Evolutionary conservation across 306 rosid genomes (phyloP).

Genomic region (Trichosanthes truncata): DNA sequence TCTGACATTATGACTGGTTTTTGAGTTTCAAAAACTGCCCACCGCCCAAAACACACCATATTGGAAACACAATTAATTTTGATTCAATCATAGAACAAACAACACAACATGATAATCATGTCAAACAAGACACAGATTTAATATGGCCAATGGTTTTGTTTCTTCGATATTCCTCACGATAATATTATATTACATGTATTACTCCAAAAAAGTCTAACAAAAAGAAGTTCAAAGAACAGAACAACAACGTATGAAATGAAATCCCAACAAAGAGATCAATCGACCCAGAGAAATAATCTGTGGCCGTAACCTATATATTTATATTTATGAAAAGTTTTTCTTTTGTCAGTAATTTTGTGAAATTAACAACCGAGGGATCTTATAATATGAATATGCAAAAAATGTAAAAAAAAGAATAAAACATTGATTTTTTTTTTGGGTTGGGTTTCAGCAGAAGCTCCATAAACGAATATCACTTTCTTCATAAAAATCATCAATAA

Average conservation of each 20-base stretch:
- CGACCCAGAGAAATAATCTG: not conserved
- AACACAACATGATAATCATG: not conserved
- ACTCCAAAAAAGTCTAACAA: not conserved
- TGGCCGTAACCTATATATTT: not conserved
- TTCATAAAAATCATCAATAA: conserved; percentile 49
- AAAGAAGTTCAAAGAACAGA: not conserved
- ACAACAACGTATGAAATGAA: not conserved
- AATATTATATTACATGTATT: not conserved
- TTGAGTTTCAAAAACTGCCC: not conserved
- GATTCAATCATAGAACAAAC: not conserved
- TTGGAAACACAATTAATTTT: not conserved
- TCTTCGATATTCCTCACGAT: not conserved
- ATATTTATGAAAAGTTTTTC: not conserved
- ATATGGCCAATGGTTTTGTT: not conserved
- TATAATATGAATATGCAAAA: not conserved
- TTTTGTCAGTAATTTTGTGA: not conserved
- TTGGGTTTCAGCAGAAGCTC: conserved; percentile 60
- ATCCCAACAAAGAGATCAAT: not conserved
- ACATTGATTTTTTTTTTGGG: not conserved
- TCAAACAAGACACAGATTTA: not conserved
- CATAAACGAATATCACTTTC: conserved; percentile 74
- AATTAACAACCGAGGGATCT: not conserved
- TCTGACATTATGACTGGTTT: not conserved
- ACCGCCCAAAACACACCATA: not conserved
- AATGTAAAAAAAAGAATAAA: not conserved